Evolutionary conservation across 2,329 filamentous ascomycete genomes (phyloP).

Genomic region (Cladosporium sp.): DNA sequence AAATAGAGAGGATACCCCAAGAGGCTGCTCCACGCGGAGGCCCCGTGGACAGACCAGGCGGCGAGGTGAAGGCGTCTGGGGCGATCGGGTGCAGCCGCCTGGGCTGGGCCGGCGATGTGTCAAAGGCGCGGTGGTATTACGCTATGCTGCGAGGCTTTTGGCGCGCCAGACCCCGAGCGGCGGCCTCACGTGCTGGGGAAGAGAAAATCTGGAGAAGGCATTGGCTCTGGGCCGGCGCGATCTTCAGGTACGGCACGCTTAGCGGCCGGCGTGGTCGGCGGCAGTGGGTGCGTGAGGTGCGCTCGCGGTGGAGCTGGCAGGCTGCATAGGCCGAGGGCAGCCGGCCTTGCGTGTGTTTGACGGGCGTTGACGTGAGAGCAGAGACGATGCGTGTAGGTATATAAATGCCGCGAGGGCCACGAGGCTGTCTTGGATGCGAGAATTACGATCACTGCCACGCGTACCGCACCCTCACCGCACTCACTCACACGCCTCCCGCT

Average conservation of each 20-base stretch:
- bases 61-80: too few relatives aligned
- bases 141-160: neutral
- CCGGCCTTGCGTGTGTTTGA: neutral
- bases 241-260: constrained; percentile 10
- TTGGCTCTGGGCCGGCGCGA: constrained; percentile 5
- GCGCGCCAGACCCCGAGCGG: neutral
- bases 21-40: constrained; percentile 9
- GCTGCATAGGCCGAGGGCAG: constrained; percentile 2
- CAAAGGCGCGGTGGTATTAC: constrained; percentile 2
- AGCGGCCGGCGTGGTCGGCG: neutral
- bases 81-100: neutral
- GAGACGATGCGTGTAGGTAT: neutral
- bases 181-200: constrained; percentile 1
- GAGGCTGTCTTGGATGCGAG: too few relatives aligned
- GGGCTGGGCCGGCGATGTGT: neutral
- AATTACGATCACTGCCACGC: too few relatives aligned
- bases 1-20: constrained; percentile 1
- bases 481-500: neutral
- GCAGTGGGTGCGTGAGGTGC: neutral
- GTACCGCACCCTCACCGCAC: neutral
- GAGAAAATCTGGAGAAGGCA: constrained; percentile 9
- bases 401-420: neutral
- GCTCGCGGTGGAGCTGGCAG: neutral
- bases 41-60: neutral
- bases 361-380: neutral